These are phyloP conservation scores for Leishmania tarentolae DNA, from an alignment of 208 protist genomes.

Conservation along the genomic window DNA sequence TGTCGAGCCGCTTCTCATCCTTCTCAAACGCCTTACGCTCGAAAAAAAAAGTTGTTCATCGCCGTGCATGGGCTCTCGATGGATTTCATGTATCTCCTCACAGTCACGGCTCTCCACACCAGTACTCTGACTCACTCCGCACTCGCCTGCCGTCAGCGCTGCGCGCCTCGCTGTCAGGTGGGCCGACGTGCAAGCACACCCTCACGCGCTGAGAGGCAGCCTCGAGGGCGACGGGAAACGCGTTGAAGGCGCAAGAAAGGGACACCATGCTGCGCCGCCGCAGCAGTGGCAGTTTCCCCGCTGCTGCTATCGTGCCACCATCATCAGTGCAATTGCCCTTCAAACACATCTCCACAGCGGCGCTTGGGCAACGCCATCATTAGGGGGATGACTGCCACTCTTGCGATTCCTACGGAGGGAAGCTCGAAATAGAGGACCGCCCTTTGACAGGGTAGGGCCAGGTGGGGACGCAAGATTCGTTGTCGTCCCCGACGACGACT, in stretches of 20 bases:
- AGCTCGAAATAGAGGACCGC: neutral
- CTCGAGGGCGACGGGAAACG: neutral
- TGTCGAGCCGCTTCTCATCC: conserved; percentile 30
- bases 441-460: neutral
- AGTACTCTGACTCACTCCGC: neutral
- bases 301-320: neutral
- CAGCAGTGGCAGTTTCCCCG: neutral
- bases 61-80: conserved; percentile 50
- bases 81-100: conserved; percentile 38
- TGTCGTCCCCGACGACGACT: neutral
- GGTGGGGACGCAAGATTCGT: neutral
- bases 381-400: neutral
- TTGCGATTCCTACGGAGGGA: neutral
- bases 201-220: neutral
- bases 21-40: conserved; percentile 29
- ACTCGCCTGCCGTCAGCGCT: neutral
- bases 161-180: neutral
- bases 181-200: neutral
- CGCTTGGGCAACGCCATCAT: neutral
- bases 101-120: conserved; percentile 23
- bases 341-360: neutral
- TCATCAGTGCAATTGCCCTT: neutral
- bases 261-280: neutral
- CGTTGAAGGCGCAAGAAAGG: neutral
- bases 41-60: conserved; percentile 33